Base-by-base conservation (phyloP, 2,329 filamentous ascomycete genomes). In the Aspergillus ochraceoroseus region DNA sequence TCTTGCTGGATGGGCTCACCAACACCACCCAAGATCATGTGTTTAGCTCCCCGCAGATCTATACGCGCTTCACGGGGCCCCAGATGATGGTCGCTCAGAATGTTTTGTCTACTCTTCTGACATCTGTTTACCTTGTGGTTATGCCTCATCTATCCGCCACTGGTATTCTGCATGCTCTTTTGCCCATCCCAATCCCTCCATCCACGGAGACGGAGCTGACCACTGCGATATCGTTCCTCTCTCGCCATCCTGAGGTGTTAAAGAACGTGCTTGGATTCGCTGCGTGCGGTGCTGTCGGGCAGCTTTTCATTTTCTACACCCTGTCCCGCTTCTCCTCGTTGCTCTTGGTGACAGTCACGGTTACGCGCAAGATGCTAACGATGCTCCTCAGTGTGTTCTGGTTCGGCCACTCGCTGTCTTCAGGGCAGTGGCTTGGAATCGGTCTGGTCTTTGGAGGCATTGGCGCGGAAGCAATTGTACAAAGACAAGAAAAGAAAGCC, bases 71-170 rank as follows among this genome's bases (percentile, higher is more conserved):
- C 63, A 79, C 80, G 2, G 92, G 92, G 7, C 88, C 90, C 44
- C 92, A 98, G 75, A 98, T 98, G 92, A 98, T 98, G 92, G 94
- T 89, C 62, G 89, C 90, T 26, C 87, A 95, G 67, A 98, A 96
- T 63, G 71, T 95, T 41, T 84, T 96, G 65, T 83, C 79, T 54
- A 90, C 88, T 3, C 59, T 80, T 32, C 72, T 96, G 41, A 96
- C 89, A 3, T 73, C 77, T 13, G 59, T 70, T 0, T 96, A 94
- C 58, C 78, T 98, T 30, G 50, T 90, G 12, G 58, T 88, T 13
- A 85, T 82, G 55, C 92, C 92, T 0, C 87, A 83, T 70, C 65
- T 95, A n/a, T 84, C 83, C 0, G 71, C 75, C 42, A 87, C 80
- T 1, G 74, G 74, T 5, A 44, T 81, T 11, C 75, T 83, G 45